These are phyloP conservation scores for Hibiscus mutabilis DNA, from an alignment of 345 rosid species.

Conservation along the genomic window DNA sequence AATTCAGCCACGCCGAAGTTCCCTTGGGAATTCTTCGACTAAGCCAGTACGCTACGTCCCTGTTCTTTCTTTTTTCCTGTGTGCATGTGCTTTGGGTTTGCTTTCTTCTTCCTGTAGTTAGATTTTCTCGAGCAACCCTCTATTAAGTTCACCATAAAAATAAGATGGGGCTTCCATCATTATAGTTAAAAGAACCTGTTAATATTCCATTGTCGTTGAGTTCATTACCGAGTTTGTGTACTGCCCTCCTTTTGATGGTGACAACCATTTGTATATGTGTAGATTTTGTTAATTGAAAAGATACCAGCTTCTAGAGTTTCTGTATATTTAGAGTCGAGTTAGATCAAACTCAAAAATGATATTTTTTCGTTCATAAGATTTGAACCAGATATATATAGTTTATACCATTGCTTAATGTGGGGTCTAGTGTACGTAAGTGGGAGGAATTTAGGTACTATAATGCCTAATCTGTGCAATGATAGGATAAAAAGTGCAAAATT, in stretches of 20 bases:
- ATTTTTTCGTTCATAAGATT: too few species aligned
- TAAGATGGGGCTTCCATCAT: conserved; percentile 46
- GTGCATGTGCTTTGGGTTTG: conserved; percentile 49
- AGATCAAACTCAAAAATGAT: too few species aligned
- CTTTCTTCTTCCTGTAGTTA: conserved; percentile 56
- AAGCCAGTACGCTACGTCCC: conserved; percentile 16
- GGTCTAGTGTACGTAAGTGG: conserved; percentile 14
- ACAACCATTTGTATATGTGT: not conserved
- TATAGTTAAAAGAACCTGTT: not conserved
- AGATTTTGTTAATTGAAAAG: not conserved
- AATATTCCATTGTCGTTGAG: conserved; percentile 7
- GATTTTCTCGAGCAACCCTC: conserved; percentile 38
- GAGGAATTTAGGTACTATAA: not conserved
- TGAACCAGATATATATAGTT: too few species aligned
- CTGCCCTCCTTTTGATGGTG: conserved; percentile 14
- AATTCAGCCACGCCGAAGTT: conserved; percentile 52
- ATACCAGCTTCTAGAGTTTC: not conserved
- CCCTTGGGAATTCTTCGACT: conserved; percentile 89
- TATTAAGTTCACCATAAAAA: conserved; percentile 32
- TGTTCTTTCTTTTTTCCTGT: conserved; percentile 25
- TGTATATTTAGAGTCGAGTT: too few species aligned
- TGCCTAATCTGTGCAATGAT: conserved; percentile 15
- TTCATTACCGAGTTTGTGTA: conserved; percentile 17
- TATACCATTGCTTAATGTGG: conserved; percentile 10
- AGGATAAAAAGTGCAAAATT: not conserved